A percentile compares a stretch with the other conserved stretches of the same genome.
Evolutionary conservation across 1,284 basidiomycete genomes (phyloP).

Genomic region (Golubevia sp.): DNA sequence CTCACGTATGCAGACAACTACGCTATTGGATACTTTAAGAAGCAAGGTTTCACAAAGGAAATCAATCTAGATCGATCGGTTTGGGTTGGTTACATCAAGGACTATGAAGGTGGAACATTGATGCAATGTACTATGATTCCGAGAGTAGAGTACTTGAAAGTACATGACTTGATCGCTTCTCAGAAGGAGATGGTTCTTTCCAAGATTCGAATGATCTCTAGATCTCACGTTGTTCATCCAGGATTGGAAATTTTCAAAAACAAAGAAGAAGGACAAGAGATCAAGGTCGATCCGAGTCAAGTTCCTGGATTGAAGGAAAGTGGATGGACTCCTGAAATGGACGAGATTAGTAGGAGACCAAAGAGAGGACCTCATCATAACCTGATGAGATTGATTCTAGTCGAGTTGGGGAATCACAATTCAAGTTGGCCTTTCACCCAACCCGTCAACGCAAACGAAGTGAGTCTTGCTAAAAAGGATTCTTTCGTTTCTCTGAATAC

Average conservation of each 20-base stretch:
- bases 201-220: slow-evolving; percentile 51
- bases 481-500: neutral
- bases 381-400: slow-evolving; percentile 55
- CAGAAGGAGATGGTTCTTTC: slow-evolving; percentile 44
- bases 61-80: slow-evolving; percentile 50
- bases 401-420: slow-evolving; percentile 54
- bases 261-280: slow-evolving; percentile 21
- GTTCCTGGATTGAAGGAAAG: slow-evolving; percentile 53
- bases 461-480: neutral
- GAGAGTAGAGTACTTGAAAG: slow-evolving; percentile 49
- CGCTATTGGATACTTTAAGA: slow-evolving; percentile 62
- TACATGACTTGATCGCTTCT: slow-evolving; percentile 42
- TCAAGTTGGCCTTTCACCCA: slow-evolving; percentile 55
- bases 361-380: slow-evolving; percentile 58
- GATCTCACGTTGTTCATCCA: slow-evolving; percentile 52
- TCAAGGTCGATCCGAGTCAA: slow-evolving; percentile 44
- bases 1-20: slow-evolving; percentile 61
- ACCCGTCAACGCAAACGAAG: slow-evolving; percentile 56
- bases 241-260: slow-evolving; percentile 45
- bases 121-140: slow-evolving; percentile 62
- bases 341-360: slow-evolving; percentile 53
- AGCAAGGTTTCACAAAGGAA: slow-evolving; percentile 59
- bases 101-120: slow-evolving; percentile 59
- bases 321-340: slow-evolving; percentile 61
- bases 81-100: slow-evolving; percentile 61